phyloP scores from a whole-genome alignment of 257 asterid genomes.

The Scutellaria galericulata region DNA sequence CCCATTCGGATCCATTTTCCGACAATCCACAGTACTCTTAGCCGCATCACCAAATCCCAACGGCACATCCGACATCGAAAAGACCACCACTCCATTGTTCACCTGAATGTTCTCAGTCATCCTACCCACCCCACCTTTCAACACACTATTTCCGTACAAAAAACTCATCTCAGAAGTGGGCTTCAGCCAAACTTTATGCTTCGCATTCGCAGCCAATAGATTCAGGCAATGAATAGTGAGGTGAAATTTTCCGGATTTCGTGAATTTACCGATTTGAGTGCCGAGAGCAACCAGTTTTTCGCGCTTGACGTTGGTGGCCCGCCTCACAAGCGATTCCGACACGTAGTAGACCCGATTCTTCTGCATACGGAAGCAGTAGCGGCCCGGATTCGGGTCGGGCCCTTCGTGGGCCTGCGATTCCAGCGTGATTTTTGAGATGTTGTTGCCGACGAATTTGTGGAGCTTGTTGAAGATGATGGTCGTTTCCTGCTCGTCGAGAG shows the following conservation, averaged over 20 bases:
- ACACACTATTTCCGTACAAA: conserved; percentile 77
- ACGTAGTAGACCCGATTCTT: conserved; percentile 81
- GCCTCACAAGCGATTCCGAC: conserved; percentile 76
- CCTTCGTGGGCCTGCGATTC: conserved; percentile 88
- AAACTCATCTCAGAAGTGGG: conserved; percentile 89
- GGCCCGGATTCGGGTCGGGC: conserved; percentile 68
- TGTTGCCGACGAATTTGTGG: conserved; percentile 84
- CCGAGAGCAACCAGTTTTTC: conserved; percentile 74
- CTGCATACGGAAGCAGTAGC: conserved; percentile 90
- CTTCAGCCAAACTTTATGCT: conserved; percentile 91
- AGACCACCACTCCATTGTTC: conserved; percentile 88
- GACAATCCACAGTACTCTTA: conserved; percentile 76
- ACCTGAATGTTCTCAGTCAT: conserved; percentile 79
- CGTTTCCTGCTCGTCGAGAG: conserved; percentile 86
- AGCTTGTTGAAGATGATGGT: conserved; percentile 83
- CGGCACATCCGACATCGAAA: conserved; percentile 85
- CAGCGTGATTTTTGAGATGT: conserved; percentile 68
- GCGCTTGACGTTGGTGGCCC: conserved; percentile 90
- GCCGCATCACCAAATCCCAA: conserved; percentile 92
- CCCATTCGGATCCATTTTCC: conserved; percentile 91
- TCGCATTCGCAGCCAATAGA: conserved; percentile 73
- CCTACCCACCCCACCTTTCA: conserved; percentile 95
- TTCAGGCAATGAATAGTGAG: conserved; percentile 69
- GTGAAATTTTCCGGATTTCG: conserved; percentile 71
- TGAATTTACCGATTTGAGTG: conserved; percentile 83